Conservation (phyloP, 2,329 filamentous ascomycete species). For the Aspergillus terreus region DNA sequence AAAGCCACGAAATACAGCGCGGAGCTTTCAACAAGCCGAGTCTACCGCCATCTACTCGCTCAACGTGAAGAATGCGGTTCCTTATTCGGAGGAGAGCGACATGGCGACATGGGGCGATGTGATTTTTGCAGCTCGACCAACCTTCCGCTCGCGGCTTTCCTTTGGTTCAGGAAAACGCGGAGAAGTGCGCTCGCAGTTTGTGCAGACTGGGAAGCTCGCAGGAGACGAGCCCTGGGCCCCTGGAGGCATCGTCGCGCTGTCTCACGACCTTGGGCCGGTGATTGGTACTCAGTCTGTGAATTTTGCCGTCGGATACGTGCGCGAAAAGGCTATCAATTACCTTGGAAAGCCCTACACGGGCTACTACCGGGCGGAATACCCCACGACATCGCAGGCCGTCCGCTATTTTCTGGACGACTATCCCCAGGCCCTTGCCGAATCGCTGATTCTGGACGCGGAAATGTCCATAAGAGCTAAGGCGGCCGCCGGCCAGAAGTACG, state of each 20-base stretch:
- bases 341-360: conserved; percentile 37
- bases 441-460: conserved; percentile 28
- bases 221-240: conserved; percentile 22
- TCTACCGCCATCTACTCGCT: conserved; percentile 31
- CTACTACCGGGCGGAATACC: conserved; percentile 38
- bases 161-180: conserved; percentile 26
- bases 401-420: conserved; percentile 41
- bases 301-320: conserved; percentile 42
- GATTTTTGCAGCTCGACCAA: conserved; percentile 37
- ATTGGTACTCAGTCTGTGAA: conserved; percentile 27
- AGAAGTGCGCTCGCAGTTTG: conserved; percentile 30
- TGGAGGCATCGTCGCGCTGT: conserved; percentile 33
- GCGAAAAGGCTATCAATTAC: conserved; percentile 41
- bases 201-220: conserved; percentile 26
- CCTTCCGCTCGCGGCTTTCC: conserved; percentile 23
- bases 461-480: conserved; percentile 25
- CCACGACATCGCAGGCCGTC: conserved; percentile 31
- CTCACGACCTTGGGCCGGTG: conserved; percentile 38
- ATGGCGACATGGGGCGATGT: conserved; percentile 43
- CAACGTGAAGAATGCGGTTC: conserved; percentile 25
- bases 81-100: conserved; percentile 34
- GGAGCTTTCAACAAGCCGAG: conserved; percentile 21
- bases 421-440: conserved; percentile 32
- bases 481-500: conserved; percentile 37
- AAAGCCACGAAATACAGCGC: conserved; percentile 19